Evolutionary conservation across 768 basidiomycete species (phyloP).

Genomic region (Leccinum incarnatum): DNA sequence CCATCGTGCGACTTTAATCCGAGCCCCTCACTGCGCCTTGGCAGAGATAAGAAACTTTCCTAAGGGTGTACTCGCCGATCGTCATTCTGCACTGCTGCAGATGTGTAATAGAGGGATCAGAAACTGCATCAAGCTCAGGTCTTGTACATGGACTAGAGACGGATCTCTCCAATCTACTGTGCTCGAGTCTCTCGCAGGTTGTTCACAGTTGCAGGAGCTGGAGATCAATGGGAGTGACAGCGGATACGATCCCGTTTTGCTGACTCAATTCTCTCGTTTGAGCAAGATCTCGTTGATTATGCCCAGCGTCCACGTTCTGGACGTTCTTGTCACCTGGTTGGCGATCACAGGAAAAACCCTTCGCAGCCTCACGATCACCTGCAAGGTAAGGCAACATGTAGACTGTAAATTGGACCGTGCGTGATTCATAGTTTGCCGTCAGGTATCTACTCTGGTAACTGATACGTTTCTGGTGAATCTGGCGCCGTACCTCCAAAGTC

Average conservation of each 20-base stretch:
- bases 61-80: constrained; percentile 38
- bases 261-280: constrained; percentile 51
- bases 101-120: constrained; percentile 48
- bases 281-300: constrained; percentile 66
- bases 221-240: constrained; percentile 70
- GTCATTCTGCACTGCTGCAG: constrained; percentile 35
- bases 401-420: background rate
- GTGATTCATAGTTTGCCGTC: background rate
- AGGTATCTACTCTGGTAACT: constrained; percentile 59
- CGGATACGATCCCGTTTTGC: constrained; percentile 44
- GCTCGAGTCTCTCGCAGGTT: constrained; percentile 48
- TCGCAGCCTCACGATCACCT: constrained; percentile 60
- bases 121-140: constrained; percentile 59
- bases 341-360: constrained; percentile 43
- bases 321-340: constrained; percentile 52
- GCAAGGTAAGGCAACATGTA: constrained; percentile 48
- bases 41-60: constrained; percentile 76
- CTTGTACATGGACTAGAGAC: constrained; percentile 80
- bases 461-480: constrained; percentile 52
- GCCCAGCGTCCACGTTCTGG: constrained; percentile 59
- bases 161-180: constrained; percentile 64
- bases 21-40: constrained; percentile 1
- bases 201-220: constrained; percentile 47
- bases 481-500: constrained; percentile 44
- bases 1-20: background rate